Evolutionary conservation across 352 stramenopile species (phyloP), one percentile per base, ranked within the genome.

Genomic region (Blastocystis sp.): DNA sequence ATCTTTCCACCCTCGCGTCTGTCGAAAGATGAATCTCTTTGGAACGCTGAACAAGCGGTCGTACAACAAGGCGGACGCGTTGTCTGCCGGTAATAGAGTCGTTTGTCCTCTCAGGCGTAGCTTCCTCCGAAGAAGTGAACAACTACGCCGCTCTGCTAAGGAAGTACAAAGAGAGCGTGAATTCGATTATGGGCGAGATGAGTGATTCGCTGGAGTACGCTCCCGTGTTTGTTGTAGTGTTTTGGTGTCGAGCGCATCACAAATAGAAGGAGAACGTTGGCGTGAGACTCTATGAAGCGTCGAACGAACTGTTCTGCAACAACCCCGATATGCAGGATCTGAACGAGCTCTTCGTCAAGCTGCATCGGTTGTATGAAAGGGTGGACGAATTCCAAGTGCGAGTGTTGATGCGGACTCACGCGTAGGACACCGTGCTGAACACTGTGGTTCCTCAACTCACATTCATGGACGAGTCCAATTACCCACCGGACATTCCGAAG

Each of bases 91-190:
- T 55, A 55, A 6, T 6, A 19, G 45, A 6, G 45, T 55, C 16
- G 6, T 55, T 55, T 55, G 45, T 16, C 16, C 6, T 16, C 6
- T 62, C 9, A 65, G 19, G 59, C 3, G 21, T 81, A 81, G 71
- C n/a, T 4, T 10, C 33, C 26, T 50, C 41, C 10, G 29, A 81
- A 62, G 71, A 81, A 50, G 26, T 81, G 13, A 26, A 21, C n/a
- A 61, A 37, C n/a, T 81, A 81, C 59, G 33, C 71, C 13, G 13
- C 50, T 12, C 45, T 81, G 39, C 71, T 81, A 10, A 81, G 66
- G 50, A n/a, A 61, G 50, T 81, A 81, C 55, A 29, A 41, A 45
- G n/a, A 33, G n/a, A 50, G 66, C 26, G 26, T 81, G 37, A 61
- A 50, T 66, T n/a, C 37, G 3, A 41, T 81, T 33, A 26, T 67